These are phyloP conservation scores for Fraxinus xanthoxyloides DNA, from an alignment of 305 asterid genomes.

Conservation along the genomic window DNA sequence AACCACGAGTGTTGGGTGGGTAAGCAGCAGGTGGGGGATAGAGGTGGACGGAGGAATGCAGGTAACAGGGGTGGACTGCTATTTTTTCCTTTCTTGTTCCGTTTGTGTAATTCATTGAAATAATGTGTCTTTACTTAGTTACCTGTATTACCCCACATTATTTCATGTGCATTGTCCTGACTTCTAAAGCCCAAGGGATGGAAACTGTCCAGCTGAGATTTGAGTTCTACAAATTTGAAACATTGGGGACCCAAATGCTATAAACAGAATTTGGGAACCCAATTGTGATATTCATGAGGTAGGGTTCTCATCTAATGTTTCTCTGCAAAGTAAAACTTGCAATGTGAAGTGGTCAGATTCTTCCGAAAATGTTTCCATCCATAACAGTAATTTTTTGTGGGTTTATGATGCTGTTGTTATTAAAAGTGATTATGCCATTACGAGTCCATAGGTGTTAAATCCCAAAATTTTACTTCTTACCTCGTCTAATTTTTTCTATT, in stretches of 20 bases:
- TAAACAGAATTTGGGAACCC: no score
- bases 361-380: slow-evolving; percentile 68
- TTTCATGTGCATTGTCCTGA: no score
- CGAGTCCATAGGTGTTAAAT: neutral
- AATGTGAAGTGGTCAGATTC: slow-evolving; percentile 59
- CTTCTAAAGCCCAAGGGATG: no score
- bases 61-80: neutral
- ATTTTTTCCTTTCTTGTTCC: no score
- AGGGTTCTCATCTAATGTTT: neutral
- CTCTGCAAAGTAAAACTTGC: neutral
- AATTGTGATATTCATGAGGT: neutral
- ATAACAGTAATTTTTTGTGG: slow-evolving; percentile 69
- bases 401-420: slow-evolving; percentile 65
- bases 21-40: neutral
- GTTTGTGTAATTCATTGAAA: no score
- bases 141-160: no score
- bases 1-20: neutral
- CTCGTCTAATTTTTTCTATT: neutral
- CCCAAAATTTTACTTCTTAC: neutral
- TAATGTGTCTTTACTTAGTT: no score
- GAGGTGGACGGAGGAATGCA: neutral
- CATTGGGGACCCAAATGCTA: no score
- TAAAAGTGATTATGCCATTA: slow-evolving; percentile 40
- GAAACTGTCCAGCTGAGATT: no score
- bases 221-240: no score